Percentiles rank a stretch among this genome's conserved stretches.
Evolutionary conservation across 768 basidiomycete genomes (phyloP).

Genomic region (Boletus barrowsii): DNA sequence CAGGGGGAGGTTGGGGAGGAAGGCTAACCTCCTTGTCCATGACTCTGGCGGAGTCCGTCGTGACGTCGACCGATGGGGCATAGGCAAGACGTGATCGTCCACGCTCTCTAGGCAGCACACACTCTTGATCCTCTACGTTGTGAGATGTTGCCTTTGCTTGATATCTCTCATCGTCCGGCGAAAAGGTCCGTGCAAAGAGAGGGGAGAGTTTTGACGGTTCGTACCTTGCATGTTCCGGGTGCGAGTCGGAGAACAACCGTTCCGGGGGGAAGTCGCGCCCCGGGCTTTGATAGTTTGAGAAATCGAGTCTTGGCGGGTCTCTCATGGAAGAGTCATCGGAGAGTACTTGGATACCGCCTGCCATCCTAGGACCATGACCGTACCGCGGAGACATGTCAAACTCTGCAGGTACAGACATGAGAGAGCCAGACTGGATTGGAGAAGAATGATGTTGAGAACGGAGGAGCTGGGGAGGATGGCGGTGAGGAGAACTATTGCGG

Average conservation of each 20-base stretch:
- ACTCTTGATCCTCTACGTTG: constrained; percentile 6
- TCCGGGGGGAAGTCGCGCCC: constrained; percentile 17
- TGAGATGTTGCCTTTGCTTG: background rate
- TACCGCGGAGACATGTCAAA: constrained; percentile 19
- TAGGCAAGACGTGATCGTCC: constrained; percentile 5
- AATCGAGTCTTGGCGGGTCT: constrained; percentile 7
- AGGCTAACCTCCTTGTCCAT: background rate
- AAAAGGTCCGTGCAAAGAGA: background rate
- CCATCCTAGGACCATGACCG: constrained; percentile 25
- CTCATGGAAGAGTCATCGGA: constrained; percentile 14
- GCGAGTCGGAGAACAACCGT: constrained; percentile 9
- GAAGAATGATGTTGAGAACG: constrained; percentile 14
- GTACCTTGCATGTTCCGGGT: constrained; percentile 8
- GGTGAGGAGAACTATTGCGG: constrained; percentile 17
- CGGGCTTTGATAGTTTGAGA: constrained; percentile 11
- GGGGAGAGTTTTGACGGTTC: constrained; percentile 14
- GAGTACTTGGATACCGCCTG: constrained; percentile 25
- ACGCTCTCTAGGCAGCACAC: background rate
- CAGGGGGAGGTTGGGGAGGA: background rate
- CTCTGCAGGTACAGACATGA: background rate
- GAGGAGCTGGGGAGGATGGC: constrained; percentile 18
- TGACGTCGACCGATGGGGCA: background rate
- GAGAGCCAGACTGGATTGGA: constrained; percentile 1
- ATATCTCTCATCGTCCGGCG: constrained; percentile 4
- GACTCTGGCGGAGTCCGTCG: background rate